These are phyloP conservation scores for Penicillium oxalicum DNA, from an alignment of 2,329 filamentous ascomycete genomes.

Conservation along the genomic window DNA sequence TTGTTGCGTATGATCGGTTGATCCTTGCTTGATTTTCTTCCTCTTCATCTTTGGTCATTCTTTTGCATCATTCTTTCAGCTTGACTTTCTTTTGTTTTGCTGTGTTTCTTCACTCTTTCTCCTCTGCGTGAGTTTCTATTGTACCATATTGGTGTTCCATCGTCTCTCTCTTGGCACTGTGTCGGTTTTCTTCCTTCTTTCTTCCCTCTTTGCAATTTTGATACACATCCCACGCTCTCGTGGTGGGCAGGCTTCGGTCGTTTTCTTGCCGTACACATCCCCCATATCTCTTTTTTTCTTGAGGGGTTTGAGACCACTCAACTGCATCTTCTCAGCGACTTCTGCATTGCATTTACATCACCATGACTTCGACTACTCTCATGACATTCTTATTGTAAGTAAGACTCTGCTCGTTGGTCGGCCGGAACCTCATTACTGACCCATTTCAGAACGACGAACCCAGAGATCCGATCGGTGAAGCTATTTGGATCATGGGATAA, in stretches of 20 bases:
- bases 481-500: constrained; percentile 95
- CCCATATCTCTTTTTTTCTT: no score
- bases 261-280: background rate
- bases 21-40: background rate
- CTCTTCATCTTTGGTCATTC: background rate
- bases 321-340: constrained; percentile 6
- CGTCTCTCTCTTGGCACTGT: no score
- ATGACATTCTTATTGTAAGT: constrained; percentile 36
- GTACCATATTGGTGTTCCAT: no score
- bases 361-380: constrained; percentile 31
- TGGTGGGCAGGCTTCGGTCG: background rate
- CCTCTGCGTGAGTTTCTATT: no score
- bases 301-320: background rate
- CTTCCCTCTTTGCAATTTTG: no score
- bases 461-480: constrained; percentile 56
- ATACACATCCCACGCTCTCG: no score
- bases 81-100: no score
- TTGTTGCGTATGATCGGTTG: background rate
- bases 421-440: constrained; percentile 7
- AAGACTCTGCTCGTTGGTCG: background rate
- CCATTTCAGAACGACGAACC: constrained; percentile 29
- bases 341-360: constrained; percentile 14
- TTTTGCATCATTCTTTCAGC: background rate
- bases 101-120: no score
- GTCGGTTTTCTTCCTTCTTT: no score